Evolutionary conservation across 352 stramenopile species (phyloP).

Genomic region (Phytophthora quininea): DNA sequence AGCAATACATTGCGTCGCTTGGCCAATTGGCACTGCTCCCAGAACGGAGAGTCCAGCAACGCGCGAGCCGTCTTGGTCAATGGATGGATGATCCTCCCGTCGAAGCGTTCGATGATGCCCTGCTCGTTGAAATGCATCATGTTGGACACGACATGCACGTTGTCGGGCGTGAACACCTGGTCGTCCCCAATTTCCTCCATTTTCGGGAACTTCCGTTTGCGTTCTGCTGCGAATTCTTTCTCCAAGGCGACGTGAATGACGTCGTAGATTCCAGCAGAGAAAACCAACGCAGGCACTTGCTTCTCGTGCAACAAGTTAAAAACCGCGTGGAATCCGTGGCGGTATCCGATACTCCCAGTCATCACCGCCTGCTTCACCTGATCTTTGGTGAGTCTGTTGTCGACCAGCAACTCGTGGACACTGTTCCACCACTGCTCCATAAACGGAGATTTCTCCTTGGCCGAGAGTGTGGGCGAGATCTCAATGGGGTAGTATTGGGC

Average conservation of each 20-base stretch:
- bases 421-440: conserved; percentile 69
- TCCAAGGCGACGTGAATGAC: conserved; percentile 57
- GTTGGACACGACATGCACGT: conserved; percentile 80
- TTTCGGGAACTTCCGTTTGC: conserved; percentile 8
- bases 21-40: conserved; percentile 49
- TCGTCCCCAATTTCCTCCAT: neutral
- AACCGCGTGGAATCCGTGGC: conserved; percentile 51
- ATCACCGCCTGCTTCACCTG: conserved; percentile 47
- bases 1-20: conserved; percentile 73
- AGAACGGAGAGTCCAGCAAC: conserved; percentile 66
- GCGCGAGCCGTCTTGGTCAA: conserved; percentile 81
- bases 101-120: conserved; percentile 53
- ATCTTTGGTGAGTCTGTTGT: conserved; percentile 47
- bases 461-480: conserved; percentile 55
- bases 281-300: conserved; percentile 59
- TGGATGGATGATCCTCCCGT: conserved; percentile 71
- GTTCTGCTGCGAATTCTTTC: conserved; percentile 42
- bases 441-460: conserved; percentile 66
- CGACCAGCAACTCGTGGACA: conserved; percentile 48
- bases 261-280: conserved; percentile 63
- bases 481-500: conserved; percentile 70
- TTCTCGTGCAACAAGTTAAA: conserved; percentile 41
- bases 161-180: conserved; percentile 33
- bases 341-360: conserved; percentile 44
- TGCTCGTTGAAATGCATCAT: conserved; percentile 72